Percentiles rank a stretch among this genome's conserved stretches.
Conservation (phyloP, 176 grass and related monocot genomes). For the Pontederia paniculata region DNA sequence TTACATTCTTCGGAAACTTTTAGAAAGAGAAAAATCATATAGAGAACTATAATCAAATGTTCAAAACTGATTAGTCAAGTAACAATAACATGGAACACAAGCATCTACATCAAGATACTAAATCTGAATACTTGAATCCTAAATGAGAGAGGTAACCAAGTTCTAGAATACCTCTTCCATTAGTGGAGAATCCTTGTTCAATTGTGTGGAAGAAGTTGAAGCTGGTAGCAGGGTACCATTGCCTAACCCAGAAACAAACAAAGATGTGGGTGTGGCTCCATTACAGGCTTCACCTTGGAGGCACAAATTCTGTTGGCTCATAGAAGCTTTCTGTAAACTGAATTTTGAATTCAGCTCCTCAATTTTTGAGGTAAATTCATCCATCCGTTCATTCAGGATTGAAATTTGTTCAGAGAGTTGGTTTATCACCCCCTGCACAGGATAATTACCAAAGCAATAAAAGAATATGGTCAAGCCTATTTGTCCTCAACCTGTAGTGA, state of each 20-base stretch:
- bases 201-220: conserved; percentile 64
- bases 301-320: conserved; percentile 79
- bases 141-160: not conserved
- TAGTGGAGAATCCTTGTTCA: conserved; percentile 63
- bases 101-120: not conserved
- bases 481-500: not conserved
- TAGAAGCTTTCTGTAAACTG: conserved; percentile 41
- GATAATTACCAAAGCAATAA: not conserved
- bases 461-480: not conserved
- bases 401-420: conserved; percentile 89
- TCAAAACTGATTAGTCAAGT: not conserved
- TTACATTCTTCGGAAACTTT: too few relatives aligned
- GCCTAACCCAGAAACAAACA: conserved; percentile 77
- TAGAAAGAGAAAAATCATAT: too few relatives aligned
- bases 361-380: conserved; percentile 82
- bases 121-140: not conserved
- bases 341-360: conserved; percentile 86
- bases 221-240: conserved; percentile 75
- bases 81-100: not conserved
- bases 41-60: too few relatives aligned
- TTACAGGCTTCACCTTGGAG: conserved; percentile 61
- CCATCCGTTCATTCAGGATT: conserved; percentile 89
- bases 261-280: conserved; percentile 65
- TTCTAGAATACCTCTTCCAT: conserved; percentile 58
- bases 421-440: conserved; percentile 53